phyloP scores from a whole-genome alignment of 805 yeast species.

The Saccharomycopsis javanensis region DNA sequence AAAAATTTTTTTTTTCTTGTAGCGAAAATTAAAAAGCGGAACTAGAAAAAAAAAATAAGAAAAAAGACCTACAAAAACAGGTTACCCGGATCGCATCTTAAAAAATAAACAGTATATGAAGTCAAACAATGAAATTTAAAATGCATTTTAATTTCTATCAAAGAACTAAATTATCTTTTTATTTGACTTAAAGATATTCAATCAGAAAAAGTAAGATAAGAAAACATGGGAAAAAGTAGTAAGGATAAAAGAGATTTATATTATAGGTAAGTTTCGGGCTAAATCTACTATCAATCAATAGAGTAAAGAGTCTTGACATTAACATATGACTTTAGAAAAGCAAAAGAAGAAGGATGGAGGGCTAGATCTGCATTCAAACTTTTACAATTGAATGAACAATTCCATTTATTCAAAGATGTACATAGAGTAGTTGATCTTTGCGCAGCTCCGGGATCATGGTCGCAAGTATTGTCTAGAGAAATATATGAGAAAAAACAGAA shows the following conservation, averaged over 20 bases:
- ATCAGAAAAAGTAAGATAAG: neutral
- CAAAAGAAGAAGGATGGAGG: constrained; percentile 96
- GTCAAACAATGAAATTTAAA: too few relatives aligned
- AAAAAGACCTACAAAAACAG: neutral
- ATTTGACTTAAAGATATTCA: too few relatives aligned
- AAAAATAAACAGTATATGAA: neutral
- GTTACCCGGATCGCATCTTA: neutral
- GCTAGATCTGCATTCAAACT: constrained; percentile 95
- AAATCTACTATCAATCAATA: neutral
- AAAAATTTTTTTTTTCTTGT: neutral
- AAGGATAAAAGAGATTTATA: constrained; percentile 91
- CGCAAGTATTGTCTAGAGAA: constrained; percentile 79
- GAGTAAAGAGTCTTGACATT: neutral
- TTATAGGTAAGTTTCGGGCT: constrained; percentile 41
- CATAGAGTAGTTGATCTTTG: constrained; percentile 88
- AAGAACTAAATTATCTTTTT: too few relatives aligned
- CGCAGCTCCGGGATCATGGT: constrained; percentile 99
- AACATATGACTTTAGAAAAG: constrained; percentile 45
- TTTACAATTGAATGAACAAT: constrained; percentile 83
- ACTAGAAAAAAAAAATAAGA: too few relatives aligned
- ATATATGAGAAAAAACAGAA: constrained; percentile 36
- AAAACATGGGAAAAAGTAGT: constrained; percentile 83
- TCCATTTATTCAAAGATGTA: constrained; percentile 62
- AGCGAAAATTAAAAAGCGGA: too few relatives aligned
- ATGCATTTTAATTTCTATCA: too few relatives aligned